A percentile compares a stretch with the other conserved stretches of the same genome.
These are phyloP conservation scores for Ascobolus immersus DNA, from an alignment of 495 filamentous ascomycete genomes.

Conservation along the genomic window DNA sequence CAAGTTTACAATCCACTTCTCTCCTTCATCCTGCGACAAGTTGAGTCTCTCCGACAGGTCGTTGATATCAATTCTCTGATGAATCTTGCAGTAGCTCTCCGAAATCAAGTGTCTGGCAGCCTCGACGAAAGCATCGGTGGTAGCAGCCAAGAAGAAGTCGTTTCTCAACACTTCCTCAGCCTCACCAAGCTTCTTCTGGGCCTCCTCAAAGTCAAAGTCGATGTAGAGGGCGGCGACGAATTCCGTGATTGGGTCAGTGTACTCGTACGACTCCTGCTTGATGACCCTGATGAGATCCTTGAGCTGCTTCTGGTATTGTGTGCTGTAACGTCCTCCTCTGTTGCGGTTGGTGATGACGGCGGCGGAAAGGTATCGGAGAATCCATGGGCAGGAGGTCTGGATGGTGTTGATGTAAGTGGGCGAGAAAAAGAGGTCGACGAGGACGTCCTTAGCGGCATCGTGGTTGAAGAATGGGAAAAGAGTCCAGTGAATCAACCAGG, in stretches of 20 bases:
- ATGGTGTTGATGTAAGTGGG: slow-evolving; percentile 96
- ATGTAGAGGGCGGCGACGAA: slow-evolving; percentile 91
- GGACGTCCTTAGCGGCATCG: slow-evolving; percentile 63
- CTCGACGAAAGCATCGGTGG: slow-evolving; percentile 78
- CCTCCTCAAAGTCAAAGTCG: slow-evolving; percentile 97
- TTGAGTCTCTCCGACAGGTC: slow-evolving; percentile 77
- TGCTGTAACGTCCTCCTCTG: slow-evolving; percentile 53
- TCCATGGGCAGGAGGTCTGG: slow-evolving; percentile 91
- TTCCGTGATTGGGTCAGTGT: slow-evolving; percentile 80
- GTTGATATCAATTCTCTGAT: slow-evolving; percentile 92
- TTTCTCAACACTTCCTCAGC: slow-evolving; percentile 76
- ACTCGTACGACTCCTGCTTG: slow-evolving; percentile 91
- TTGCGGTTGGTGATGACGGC: slow-evolving; percentile 89
- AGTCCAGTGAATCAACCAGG: slow-evolving; percentile 93
- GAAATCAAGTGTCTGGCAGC: slow-evolving; percentile 86
- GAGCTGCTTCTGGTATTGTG: slow-evolving; percentile 85
- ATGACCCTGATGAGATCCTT: slow-evolving; percentile 90
- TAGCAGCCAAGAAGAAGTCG: slow-evolving; percentile 81
- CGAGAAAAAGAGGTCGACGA: slow-evolving; percentile 91
- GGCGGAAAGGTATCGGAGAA: slow-evolving; percentile 77
- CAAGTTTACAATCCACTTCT: slow-evolving; percentile 99
- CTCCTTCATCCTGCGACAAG: slow-evolving; percentile 73
- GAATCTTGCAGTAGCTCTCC: slow-evolving; percentile 98
- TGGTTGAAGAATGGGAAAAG: slow-evolving; percentile 98
- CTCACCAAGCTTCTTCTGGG: slow-evolving; percentile 68